A percentile compares a stretch with the other conserved stretches of the same genome.
Evolutionary conservation across 768 basidiomycete genomes (phyloP).

Genomic region (Tulasnella sp.): DNA sequence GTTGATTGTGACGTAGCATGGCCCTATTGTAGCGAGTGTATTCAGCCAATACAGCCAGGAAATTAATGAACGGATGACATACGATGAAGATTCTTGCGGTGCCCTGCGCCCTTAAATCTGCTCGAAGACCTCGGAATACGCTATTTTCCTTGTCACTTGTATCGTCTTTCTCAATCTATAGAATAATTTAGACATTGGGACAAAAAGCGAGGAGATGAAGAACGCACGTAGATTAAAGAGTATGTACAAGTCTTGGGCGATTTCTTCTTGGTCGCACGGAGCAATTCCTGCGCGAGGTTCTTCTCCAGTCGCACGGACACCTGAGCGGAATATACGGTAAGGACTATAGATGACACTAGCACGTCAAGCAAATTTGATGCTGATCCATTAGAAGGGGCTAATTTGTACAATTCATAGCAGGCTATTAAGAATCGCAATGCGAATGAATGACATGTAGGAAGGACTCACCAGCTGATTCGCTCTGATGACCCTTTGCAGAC

Average conservation of each 20-base stretch:
- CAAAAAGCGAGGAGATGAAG: not conserved
- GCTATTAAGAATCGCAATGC: too few relatives aligned
- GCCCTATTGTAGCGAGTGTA: constrained; percentile 35
- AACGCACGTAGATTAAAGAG: constrained; percentile 69
- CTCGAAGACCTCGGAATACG: constrained; percentile 75
- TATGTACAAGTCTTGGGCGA: constrained; percentile 64
- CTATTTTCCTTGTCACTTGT: constrained; percentile 62
- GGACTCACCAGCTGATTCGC: too few relatives aligned
- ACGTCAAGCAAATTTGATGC: constrained; percentile 25
- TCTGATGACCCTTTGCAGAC: too few relatives aligned
- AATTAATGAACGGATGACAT: constrained; percentile 20
- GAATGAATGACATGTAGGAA: too few relatives aligned
- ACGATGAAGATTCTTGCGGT: constrained; percentile 73
- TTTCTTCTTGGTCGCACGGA: constrained; percentile 90
- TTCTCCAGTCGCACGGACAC: constrained; percentile 52
- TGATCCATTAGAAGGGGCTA: not conserved
- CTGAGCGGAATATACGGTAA: constrained; percentile 55
- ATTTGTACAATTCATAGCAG: too few relatives aligned
- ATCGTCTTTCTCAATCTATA: constrained; percentile 67
- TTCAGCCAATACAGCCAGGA: not conserved
- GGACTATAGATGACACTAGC: constrained; percentile 41
- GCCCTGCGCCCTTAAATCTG: constrained; percentile 67
- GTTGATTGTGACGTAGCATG: constrained; percentile 90
- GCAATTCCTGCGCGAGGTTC: constrained; percentile 58
- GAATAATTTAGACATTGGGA: too few relatives aligned